Evolutionary conservation across 352 stramenopile genomes (phyloP), one percentile per base, ranked within the genome.

Genomic region (Globisporangium cylindrosporum): DNA sequence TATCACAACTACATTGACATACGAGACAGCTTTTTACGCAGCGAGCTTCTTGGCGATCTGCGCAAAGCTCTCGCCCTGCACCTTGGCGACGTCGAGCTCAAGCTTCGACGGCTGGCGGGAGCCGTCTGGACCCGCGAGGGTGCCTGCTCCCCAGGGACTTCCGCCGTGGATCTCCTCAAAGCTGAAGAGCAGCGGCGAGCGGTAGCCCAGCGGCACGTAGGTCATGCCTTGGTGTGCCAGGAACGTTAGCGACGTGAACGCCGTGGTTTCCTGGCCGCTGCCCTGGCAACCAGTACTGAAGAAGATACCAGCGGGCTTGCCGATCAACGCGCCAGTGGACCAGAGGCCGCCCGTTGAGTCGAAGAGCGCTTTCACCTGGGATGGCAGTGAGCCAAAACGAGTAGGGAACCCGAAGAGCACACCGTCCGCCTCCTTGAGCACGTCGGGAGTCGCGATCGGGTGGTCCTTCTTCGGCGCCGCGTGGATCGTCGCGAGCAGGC

Each of bases 391-490:
- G 71, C 90, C 90, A 68, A 92, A 97, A 29, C 91, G 84, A 41
- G 89, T 95, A 22, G 84, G 81, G 66, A 97, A 73, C 54, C 91
- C 91, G 66, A 97, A 97, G 32, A 97, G 64, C 66, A 97, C 75
- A 43, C 88, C 90, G 66, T 97, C 90, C 25, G 73, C 73, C 51
- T 89, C 78, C 20, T 63, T 59, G 56, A 96, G 74, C 41, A 85
- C 73, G 14, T 83, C 78, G 1, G 84, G 62, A 20, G 77, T 81
- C 27, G 84, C 80, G 22, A 93, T 65, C 51, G 84, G 84, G 72
- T 83, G 57, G 59, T 83, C 76, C 48, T 79, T 74, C 74, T 93
- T 92, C 15, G 84, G 77, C 25, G 80, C 73, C 29, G 89, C 89
- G 65, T 79, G 67, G 76, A 95, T 92, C 73, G 84, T 89, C 0